Evolutionary conservation across 495 filamentous ascomycete genomes (phyloP).

Genomic region (Massariosphaeria phaeospora): DNA sequence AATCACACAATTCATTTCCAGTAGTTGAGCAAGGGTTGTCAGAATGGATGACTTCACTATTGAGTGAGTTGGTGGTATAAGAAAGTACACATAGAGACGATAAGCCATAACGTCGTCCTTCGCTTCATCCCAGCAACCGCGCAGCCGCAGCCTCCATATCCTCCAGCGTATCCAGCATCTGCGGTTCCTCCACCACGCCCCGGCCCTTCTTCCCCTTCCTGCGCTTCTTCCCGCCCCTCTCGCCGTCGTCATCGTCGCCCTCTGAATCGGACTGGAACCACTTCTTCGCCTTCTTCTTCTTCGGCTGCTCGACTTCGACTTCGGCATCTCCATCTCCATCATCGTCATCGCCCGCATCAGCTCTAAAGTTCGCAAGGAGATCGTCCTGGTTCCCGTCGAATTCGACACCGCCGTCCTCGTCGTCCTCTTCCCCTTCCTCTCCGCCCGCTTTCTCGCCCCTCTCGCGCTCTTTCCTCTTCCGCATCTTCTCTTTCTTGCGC

Average conservation of each 20-base stretch:
- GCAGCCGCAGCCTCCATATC: slow-evolving; percentile 85
- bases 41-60: too few relatives aligned
- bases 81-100: too few relatives aligned
- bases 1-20: too few relatives aligned
- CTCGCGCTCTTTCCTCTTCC: slow-evolving; percentile 77
- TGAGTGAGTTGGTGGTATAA: too few relatives aligned
- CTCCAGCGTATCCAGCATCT: slow-evolving; percentile 81
- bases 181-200: slow-evolving; percentile 58
- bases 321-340: slow-evolving; percentile 33
- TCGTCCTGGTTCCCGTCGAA: slow-evolving; percentile 36
- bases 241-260: slow-evolving; percentile 9
- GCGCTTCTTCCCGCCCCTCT: slow-evolving; percentile 47
- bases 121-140: slow-evolving; percentile 62
- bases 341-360: slow-evolving; percentile 45
- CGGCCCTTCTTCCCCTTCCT: slow-evolving; percentile 46
- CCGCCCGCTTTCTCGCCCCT: slow-evolving; percentile 41
- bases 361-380: slow-evolving; percentile 35
- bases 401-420: slow-evolving; percentile 20
- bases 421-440: slow-evolving; percentile 43
- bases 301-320: too few relatives aligned
- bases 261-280: slow-evolving; percentile 43
- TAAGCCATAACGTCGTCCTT: too few relatives aligned
- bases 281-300: slow-evolving; percentile 41
- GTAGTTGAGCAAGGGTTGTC: too few relatives aligned
- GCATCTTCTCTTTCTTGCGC: slow-evolving; percentile 79